Conservation (phyloP, 768 basidiomycete species). For the Boletellus emodensis region DNA sequence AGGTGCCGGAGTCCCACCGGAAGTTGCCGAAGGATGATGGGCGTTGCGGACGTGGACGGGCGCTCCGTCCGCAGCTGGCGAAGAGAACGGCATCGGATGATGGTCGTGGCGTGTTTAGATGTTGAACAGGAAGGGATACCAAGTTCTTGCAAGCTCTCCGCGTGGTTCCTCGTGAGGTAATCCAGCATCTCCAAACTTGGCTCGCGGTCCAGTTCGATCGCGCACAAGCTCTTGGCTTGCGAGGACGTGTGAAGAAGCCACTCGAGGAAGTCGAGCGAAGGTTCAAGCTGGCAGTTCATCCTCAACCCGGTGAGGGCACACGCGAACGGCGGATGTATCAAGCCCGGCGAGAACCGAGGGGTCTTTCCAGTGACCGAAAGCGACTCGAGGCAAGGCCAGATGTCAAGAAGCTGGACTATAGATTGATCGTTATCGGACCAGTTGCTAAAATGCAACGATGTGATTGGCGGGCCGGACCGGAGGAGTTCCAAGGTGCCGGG, state of each 20-base stretch:
- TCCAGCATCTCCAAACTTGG: conserved; percentile 54
- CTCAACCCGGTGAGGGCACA: conserved; percentile 50
- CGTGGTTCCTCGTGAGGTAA: conserved; percentile 49
- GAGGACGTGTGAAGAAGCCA: conserved; percentile 66
- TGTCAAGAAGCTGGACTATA: conserved; percentile 57
- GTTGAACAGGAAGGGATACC: conserved; percentile 53
- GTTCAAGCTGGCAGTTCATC: conserved; percentile 63
- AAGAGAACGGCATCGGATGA: conserved; percentile 48
- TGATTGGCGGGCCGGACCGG: conserved; percentile 49
- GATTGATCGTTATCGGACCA: conserved; percentile 62
- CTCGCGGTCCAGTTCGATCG: conserved; percentile 58
- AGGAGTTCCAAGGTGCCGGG: conserved; percentile 48
- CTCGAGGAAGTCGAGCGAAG: conserved; percentile 57
- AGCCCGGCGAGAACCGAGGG: conserved; percentile 44
- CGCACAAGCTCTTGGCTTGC: conserved; percentile 39
- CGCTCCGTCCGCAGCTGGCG: conserved; percentile 55
- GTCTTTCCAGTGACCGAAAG: conserved; percentile 58
- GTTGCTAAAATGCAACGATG: conserved; percentile 58
- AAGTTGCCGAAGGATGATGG: conserved; percentile 44
- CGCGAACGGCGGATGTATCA: conserved; percentile 38
- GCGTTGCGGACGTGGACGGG: conserved; percentile 37
- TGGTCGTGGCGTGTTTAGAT: conserved; percentile 42
- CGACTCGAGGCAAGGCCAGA: conserved; percentile 56
- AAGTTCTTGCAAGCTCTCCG: conserved; percentile 48
- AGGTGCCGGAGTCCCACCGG: conserved; percentile 51